phyloP scores from a whole-genome alignment of 2,329 filamentous ascomycete genomes.

The Ophiobolus disseminans region DNA sequence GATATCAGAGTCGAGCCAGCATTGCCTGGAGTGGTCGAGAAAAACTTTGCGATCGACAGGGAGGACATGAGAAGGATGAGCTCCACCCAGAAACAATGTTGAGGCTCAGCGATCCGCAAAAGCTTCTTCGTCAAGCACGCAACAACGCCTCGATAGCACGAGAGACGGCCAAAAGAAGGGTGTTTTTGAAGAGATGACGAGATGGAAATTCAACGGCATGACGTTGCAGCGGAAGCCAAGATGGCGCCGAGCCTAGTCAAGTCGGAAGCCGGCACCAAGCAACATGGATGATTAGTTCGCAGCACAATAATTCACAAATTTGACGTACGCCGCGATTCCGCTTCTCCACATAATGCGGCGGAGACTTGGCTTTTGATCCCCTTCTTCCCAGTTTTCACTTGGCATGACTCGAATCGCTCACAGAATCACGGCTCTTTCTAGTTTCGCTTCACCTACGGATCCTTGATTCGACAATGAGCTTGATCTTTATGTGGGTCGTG shows the following conservation, averaged over 20 bases:
- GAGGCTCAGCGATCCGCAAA: not conserved
- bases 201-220: conserved; percentile 5
- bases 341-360: conserved; percentile 28
- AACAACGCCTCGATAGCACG: conserved; percentile 12
- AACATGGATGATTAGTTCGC: conserved; percentile 26
- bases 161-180: conserved; percentile 1
- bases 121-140: conserved; percentile 3
- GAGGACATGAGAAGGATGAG: no score
- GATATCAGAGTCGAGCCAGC: no score
- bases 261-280: conserved; percentile 32
- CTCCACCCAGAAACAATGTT: no score
- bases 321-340: conserved; percentile 40
- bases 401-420: not conserved
- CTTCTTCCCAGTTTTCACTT: conserved; percentile 3
- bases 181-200: conserved; percentile 4
- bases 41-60: no score
- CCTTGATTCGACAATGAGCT: conserved; percentile 10
- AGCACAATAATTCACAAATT: conserved; percentile 1
- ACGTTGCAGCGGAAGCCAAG: conserved; percentile 31
- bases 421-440: conserved; percentile 1
- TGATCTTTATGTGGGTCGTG: conserved; percentile 5
- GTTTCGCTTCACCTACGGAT: not conserved
- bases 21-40: no score
- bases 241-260: conserved; percentile 32
- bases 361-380: conserved; percentile 32